Base-by-base conservation (phyloP, 345 rosid species). In the Carallia brachiata region DNA sequence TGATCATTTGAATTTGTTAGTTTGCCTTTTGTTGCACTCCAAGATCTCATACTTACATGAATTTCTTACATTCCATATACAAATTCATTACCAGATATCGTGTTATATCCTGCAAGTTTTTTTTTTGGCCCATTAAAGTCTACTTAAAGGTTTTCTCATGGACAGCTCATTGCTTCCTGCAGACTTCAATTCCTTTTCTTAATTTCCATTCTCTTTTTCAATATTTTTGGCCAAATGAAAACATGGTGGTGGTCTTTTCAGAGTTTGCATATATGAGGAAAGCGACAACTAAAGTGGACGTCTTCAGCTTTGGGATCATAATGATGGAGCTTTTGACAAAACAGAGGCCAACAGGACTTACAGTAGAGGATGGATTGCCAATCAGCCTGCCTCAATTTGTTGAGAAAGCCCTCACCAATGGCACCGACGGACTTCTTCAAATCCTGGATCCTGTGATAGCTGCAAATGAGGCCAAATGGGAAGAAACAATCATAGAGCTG, bases 181-280 rank as follows among this genome's bases (percentile, higher is more conserved):
- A 44, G 50, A 13, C 50, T 13, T 13, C 15, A 9, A 12, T 40
- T 40, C 2, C 4, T 44, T 44, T 44, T 12, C 60, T 56, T 56
- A 23, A 27, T 64, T 47, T 28, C 16, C 39, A 58, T 34, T 40
- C 30, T 53, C 52, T 37, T 30, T 47, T 48, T 34, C 65, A 17
- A 19, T 27, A 28, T 19, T 60, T 52, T 23, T 66, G 54, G 56
- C 4, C 65, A 30, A 27, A 36, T n/a, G 54, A 12, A 61, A 52
- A 36, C 27, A 52, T 65, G 7, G 36, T 18, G 59, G 18, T 30
- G 16, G n/a, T 18, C 53, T 54, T 53, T 18, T 16, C 92, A 93
- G 97, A 93, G 72, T 87, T 93, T 28, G 96, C 97, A 23, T 93
- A 89, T 78, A 87, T 89, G 92, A 81, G 90, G 75, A 88, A 61